phyloP scores from a whole-genome alignment of 2,329 filamentous ascomycete species.

The Fusarium sp. region DNA sequence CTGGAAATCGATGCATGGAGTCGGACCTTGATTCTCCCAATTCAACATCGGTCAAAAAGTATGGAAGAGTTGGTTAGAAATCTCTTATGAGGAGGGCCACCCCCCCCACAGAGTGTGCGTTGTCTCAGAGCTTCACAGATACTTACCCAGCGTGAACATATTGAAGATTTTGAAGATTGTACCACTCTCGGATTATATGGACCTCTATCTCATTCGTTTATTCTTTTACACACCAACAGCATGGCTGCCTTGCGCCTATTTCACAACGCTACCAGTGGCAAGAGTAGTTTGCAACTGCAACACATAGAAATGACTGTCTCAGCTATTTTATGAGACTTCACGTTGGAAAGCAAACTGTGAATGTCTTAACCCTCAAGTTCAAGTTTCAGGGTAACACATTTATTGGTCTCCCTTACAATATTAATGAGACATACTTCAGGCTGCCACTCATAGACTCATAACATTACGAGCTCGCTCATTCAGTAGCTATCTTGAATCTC shows the following conservation, averaged over 20 bases:
- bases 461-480: background rate
- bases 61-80: background rate
- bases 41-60: background rate
- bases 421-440: background rate
- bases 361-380: background rate
- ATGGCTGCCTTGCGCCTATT: background rate
- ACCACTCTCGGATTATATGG: too few relatives aligned
- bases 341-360: background rate
- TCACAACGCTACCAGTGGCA: background rate
- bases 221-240: background rate
- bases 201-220: background rate
- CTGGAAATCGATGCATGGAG: background rate
- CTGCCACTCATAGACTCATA: background rate
- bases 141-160: background rate
- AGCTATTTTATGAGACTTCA: background rate
- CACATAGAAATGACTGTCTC: background rate
- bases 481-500: background rate
- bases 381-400: conserved; percentile 8
- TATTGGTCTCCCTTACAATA: background rate
- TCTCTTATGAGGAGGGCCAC: too few relatives aligned
- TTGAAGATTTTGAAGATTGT: background rate
- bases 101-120: too few relatives aligned
- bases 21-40: background rate
- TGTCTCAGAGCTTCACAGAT: too few relatives aligned
- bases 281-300: background rate